Base-by-base conservation (phyloP, 345 rosid genomes). In the Hibiscus syriacus region DNA sequence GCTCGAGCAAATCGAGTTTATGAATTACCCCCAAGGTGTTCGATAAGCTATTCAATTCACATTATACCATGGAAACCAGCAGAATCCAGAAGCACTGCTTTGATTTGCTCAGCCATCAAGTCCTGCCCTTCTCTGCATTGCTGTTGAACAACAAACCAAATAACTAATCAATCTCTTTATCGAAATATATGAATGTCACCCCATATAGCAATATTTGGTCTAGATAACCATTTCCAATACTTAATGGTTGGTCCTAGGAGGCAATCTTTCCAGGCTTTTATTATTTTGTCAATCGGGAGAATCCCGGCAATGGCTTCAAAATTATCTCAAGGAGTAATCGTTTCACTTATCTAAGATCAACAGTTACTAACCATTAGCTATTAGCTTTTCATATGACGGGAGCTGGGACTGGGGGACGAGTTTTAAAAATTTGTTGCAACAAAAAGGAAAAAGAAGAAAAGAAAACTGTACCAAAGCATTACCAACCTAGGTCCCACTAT, bases 121-220 rank as follows among this genome's bases (percentile, higher is more conserved):
- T 88, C 94, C 66, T 87, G 87, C 54, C 92, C 97, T 79, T 89
- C 97, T 79, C 80, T 82, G 76, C 94, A 83, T 90, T 90, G 98
- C 97, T 93, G 92, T 50, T 72, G 70, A 64, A 49, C 34, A 73
- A 62, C 63, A 3, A 16, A 29, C 27, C 52, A 50, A 19, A 52
- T 14, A 16, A 43, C 8, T 45, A 45, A 68, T 73, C 52, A 64
- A n/a, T 56, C 23, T 74, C 57, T 55, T 10, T 13, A 76, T 69
- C 58, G 16, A 9, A 52, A 76, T 68, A 14, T 41, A 46, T 14
- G 8, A 32, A 70, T 46, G 7, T 34, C 38, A 0, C 38, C 38
- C 20, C 4, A 59, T 43, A 14, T 43, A 23, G 46, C n/a, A n/a
- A n/a, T n/a, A n/a, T n/a, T n/a, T n/a, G n/a, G n/a, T n/a, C n/a